Evolutionary conservation across 768 basidiomycete species (phyloP).

Genomic region (Tremella fuciformis): DNA sequence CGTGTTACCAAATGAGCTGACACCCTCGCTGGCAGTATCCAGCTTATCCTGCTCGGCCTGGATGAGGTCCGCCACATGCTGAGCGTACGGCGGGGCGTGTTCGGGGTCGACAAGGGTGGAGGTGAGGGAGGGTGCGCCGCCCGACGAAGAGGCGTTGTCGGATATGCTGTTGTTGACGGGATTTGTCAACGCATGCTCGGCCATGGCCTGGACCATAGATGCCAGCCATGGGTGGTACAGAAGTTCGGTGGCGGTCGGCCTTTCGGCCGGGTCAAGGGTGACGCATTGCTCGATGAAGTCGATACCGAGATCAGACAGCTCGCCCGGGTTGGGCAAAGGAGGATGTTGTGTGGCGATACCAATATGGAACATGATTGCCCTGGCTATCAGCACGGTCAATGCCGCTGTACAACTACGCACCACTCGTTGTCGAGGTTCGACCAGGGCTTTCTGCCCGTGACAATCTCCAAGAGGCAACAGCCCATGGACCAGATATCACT

Average conservation of each 20-base stretch:
- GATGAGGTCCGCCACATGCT: too few relatives aligned
- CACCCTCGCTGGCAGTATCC: too few relatives aligned
- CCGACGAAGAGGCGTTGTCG: too few relatives aligned
- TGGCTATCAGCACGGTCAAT: slow-evolving; percentile 48
- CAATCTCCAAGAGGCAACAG: slow-evolving; percentile 94
- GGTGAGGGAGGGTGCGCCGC: too few relatives aligned
- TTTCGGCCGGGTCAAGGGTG: slow-evolving; percentile 74
- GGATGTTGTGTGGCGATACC: slow-evolving; percentile 96
- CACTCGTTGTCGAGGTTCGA: slow-evolving; percentile 99
- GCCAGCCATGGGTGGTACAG: slow-evolving; percentile 75
- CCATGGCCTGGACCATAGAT: slow-evolving; percentile 30
- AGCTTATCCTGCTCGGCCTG: too few relatives aligned
- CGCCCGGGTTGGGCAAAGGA: slow-evolving; percentile 83
- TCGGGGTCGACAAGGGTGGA: too few relatives aligned
- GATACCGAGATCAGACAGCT: slow-evolving; percentile 84
- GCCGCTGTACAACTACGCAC: slow-evolving; percentile 56
- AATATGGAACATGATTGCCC: slow-evolving; percentile 99
- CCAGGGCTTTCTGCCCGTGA: slow-evolving; percentile 97
- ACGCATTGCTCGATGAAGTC: slow-evolving; percentile 90
- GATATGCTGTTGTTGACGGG: too few relatives aligned
- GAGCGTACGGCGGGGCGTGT: too few relatives aligned
- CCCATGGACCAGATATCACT: slow-evolving; percentile 99
- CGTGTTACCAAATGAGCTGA: too few relatives aligned
- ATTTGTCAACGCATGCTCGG: slow-evolving; percentile 13
- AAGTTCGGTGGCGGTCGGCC: slow-evolving; percentile 81